Conservation (phyloP, 129 eudicot species). For the Erigeron canadensis region DNA sequence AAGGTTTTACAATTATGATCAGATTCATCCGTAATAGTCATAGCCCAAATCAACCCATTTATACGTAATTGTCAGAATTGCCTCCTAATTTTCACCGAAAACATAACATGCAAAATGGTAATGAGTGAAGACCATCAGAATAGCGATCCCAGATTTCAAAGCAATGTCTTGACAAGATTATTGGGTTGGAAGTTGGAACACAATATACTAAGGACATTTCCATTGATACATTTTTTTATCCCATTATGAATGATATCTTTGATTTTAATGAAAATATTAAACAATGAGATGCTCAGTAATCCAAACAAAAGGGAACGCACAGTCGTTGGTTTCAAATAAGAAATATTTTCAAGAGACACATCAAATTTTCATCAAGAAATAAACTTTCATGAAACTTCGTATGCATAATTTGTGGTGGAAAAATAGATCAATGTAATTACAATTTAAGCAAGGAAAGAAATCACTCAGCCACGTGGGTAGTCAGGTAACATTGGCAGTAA, state of each 20-base stretch:
- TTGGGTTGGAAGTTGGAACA: background rate
- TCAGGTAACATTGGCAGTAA: background rate
- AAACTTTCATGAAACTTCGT: background rate
- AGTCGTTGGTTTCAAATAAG: background rate
- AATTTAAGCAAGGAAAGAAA: background rate
- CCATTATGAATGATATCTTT: background rate
- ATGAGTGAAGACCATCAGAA: background rate
- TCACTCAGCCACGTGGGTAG: too few relatives aligned
- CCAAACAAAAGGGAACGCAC: background rate
- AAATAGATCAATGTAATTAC: background rate
- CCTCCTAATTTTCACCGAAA: background rate
- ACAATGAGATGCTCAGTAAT: background rate
- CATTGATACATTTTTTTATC: background rate
- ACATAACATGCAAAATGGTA: background rate
- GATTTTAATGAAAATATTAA: background rate
- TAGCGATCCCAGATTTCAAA: background rate
- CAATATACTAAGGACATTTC: background rate
- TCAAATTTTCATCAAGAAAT: background rate
- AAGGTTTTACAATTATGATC: background rate
- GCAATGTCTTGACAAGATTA: background rate
- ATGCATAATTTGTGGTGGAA: background rate
- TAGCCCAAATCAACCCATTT: background rate
- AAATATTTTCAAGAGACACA: background rate
- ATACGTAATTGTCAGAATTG: background rate
- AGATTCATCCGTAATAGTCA: background rate